Evolutionary conservation across 768 basidiomycete species (phyloP), one percentile per base, ranked within the genome.

Genomic region (Lentinula detonsa): DNA sequence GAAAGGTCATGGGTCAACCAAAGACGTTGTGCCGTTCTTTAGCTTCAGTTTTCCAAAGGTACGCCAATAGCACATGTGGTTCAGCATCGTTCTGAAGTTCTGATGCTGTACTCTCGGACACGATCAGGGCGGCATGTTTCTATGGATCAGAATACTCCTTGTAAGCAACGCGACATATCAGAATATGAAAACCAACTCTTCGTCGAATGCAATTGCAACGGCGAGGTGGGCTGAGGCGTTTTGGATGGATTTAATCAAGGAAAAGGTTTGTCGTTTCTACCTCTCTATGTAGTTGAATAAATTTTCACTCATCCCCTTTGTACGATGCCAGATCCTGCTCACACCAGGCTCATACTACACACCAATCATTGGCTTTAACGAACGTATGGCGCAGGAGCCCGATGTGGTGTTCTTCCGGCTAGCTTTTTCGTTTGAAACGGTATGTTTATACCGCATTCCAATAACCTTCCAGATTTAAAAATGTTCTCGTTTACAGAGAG

Each of bases 51-150:
- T 48, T 18, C 63, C 63, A 5, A 49, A 50, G 37, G 63, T 61
- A 35, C 23, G 10, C 33, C 4, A n/a, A 51, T 16, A 28, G 28
- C 28, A 28, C 28, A 28, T 28, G 28, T 28, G 28, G 3, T 28
- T 28, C 2, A 28, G 28, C 28, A 28, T 13, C 23, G 28, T n/a
- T 5, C n/a, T 49, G 28, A 10, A 23, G 23, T 23, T 23, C 23
- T 23, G 23, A 23, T 23, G 23, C 45, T 46, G 21, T 23, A 28
- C 28, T 28, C 28, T 28, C 28, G 28, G 28, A 28, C 28, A 28
- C n/a, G n/a, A 46, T n/a, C n/a, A 78, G 58, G 81, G 79, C 9
- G 83, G 83, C 62, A 85, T 85, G 83, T 85, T 84, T 68, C 72
- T 83, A 45, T 85, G 81, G 81, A 73, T 81, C 64, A 72, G 74